Percentiles rank a stretch among this genome's conserved stretches.
Evolutionary conservation across 495 filamentous ascomycete species (phyloP).

Genomic region (Collariella sp.): DNA sequence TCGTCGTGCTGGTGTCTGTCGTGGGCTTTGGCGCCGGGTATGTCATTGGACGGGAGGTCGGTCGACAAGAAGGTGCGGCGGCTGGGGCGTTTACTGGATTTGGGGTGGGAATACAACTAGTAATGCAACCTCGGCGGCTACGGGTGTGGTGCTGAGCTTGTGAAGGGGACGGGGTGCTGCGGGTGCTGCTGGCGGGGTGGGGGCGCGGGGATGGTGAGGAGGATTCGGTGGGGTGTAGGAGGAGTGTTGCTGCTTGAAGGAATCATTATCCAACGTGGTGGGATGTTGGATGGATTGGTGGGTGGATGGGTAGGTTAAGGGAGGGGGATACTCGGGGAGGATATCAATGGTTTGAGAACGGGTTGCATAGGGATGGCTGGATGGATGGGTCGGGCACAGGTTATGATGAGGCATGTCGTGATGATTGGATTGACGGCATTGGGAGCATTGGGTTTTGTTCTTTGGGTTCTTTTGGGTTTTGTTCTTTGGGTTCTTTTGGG

Average conservation of each 20-base stretch:
- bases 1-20: slow-evolving; percentile 83
- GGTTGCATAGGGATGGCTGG: not conserved
- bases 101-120: slow-evolving; percentile 3
- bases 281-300: not conserved
- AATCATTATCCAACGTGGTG: not conserved
- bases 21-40: slow-evolving; percentile 93
- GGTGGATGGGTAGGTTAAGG: not conserved
- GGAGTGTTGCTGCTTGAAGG: slow-evolving; percentile 33
- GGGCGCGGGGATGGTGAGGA: slow-evolving; percentile 33
- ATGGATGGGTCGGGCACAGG: not conserved
- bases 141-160: slow-evolving; percentile 37
- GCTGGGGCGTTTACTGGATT: slow-evolving; percentile 24
- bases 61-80: slow-evolving; percentile 50
- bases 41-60: slow-evolving; percentile 75
- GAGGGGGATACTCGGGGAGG: not conserved
- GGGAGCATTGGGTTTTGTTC: not conserved
- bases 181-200: slow-evolving; percentile 20
- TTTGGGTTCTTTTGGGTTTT: too few relatives aligned
- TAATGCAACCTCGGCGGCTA: slow-evolving; percentile 29
- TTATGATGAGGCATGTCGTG: not conserved
- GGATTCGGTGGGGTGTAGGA: slow-evolving; percentile 42
- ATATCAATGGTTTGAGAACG: not conserved
- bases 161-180: slow-evolving; percentile 21
- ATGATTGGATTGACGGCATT: not conserved
- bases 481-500: not conserved